Conservation (phyloP, 257 asterid genomes). For the Capsicum pubescens region DNA sequence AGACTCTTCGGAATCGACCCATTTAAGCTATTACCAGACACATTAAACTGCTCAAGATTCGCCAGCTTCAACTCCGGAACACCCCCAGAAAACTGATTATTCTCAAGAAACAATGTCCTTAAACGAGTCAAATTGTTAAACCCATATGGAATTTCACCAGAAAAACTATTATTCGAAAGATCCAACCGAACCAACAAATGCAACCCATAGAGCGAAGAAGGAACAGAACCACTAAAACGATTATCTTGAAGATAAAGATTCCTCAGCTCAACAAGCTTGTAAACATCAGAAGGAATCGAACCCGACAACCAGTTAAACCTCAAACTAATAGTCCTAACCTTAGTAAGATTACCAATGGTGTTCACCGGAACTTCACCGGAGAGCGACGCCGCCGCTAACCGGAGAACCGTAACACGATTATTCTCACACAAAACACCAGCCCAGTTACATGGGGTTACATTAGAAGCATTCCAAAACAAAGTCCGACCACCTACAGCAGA, state of each 20-base stretch:
- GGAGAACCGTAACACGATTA: conserved; percentile 65
- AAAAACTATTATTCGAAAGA: conserved; percentile 65
- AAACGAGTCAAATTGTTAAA: conserved; percentile 67
- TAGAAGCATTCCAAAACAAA: conserved; percentile 60
- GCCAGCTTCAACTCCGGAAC: conserved; percentile 61
- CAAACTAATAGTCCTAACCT: conserved; percentile 71
- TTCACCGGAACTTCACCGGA: conserved; percentile 51
- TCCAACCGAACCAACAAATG: conserved; percentile 55
- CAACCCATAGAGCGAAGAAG: conserved; percentile 43
- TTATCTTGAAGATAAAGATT: conserved; percentile 79
- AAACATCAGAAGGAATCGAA: conserved; percentile 60
- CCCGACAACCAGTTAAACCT: conserved; percentile 78
- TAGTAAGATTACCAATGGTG: conserved; percentile 56
- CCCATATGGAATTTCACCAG: conserved; percentile 57
- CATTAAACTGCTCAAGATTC: conserved; percentile 69
- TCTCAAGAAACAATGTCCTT: conserved; percentile 68
- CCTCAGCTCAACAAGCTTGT: conserved; percentile 53
- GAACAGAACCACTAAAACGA: conserved; percentile 52
- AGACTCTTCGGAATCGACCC: conserved; percentile 75
- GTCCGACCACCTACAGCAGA: conserved; percentile 74
- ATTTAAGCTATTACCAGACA: conserved; percentile 62
- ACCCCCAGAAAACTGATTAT: conserved; percentile 56
- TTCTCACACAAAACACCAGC: conserved; percentile 64
- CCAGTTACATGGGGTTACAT: conserved; percentile 70
- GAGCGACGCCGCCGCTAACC: conserved; percentile 79